Conservation (phyloP, 805 yeast genomes). For the Cyberlindnera americana region DNA sequence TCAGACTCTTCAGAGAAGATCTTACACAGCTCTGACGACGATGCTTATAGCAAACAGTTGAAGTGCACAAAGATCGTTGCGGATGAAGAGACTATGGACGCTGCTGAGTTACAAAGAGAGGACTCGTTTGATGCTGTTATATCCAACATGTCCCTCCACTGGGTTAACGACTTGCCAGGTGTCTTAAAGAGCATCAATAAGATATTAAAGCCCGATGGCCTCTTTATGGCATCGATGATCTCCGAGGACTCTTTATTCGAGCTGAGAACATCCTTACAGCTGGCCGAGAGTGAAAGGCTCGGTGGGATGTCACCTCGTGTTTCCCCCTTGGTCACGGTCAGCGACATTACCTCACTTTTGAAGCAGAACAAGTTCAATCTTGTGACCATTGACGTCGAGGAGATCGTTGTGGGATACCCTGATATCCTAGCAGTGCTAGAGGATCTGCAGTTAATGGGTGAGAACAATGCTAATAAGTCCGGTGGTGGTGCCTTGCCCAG, state of each 20-base stretch:
- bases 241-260: constrained; percentile 88
- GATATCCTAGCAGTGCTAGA: constrained; percentile 61
- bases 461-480: constrained; percentile 58
- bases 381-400: constrained; percentile 82
- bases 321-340: constrained; percentile 74
- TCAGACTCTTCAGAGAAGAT: constrained; percentile 57
- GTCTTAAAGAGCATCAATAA: constrained; percentile 52
- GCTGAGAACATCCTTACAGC: constrained; percentile 70
- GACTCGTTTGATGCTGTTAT: constrained; percentile 64
- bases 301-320: constrained; percentile 82
- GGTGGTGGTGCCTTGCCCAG: constrained; percentile 43
- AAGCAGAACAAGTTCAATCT: constrained; percentile 75
- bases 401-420: constrained; percentile 75
- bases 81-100: constrained; percentile 64
- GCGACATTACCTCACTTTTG: constrained; percentile 70
- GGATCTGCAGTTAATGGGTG: constrained; percentile 82
- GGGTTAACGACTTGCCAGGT: constrained; percentile 83
- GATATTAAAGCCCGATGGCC: constrained; percentile 72
- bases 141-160: constrained; percentile 71
- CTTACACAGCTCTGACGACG: constrained; percentile 49
- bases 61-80: constrained; percentile 48
- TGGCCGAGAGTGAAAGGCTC: constrained; percentile 75
- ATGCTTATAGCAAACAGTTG: constrained; percentile 37
- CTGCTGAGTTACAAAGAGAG: constrained; percentile 33
- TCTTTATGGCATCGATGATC: constrained; percentile 75